Base-by-base conservation (phyloP, 2,329 filamentous ascomycete genomes). In the Daldinia sp. region DNA sequence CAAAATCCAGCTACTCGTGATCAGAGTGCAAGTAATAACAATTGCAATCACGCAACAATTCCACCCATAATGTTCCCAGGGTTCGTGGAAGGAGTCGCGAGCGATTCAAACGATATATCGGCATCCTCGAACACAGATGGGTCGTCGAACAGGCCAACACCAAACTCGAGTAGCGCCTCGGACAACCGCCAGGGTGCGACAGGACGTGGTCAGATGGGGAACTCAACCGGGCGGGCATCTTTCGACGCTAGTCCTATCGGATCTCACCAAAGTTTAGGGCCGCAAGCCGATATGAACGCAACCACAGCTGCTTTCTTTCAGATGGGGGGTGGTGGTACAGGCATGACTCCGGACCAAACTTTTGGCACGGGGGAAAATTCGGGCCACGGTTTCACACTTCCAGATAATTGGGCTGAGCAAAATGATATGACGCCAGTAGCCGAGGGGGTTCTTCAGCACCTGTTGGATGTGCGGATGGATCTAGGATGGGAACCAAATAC, bases 381-480 rank as follows among this genome's bases (percentile, higher is more conserved):
- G 4, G 76, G 76, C 10, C 74, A 76, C 32, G 74, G 73, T 2
- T 86, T 81, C 57, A 75, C 76, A 10, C 77, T 85, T 57, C 69
- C 81, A 2, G 74, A 73, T 35, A 78, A 77, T 2, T 85, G 85
- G 84, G 29, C 74, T 79, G 45, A 76, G 17, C 78, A 81, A 53
- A 74, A 78, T 15, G 81, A 79, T 7, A 83, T 87, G 77, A 83
- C 83, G 17, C 83, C 83, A 4, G 81, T 86, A 11, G 81, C 84
- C 0, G 85, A 88, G 49, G 85, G 85, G 0, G 81, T 88, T 41
- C 58, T 85, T 87, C 81, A 83, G 81, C 56, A 68, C 60, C 82
- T 84, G 0, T 85, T 89, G 81, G 85, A 88, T 66, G 81, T 67
- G 29, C 58, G 82, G 9, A 86, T 89, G 83, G 85, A 86, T 66